Base-by-base conservation (phyloP, 768 basidiomycete species). In the Gautieria morchelliformis region DNA sequence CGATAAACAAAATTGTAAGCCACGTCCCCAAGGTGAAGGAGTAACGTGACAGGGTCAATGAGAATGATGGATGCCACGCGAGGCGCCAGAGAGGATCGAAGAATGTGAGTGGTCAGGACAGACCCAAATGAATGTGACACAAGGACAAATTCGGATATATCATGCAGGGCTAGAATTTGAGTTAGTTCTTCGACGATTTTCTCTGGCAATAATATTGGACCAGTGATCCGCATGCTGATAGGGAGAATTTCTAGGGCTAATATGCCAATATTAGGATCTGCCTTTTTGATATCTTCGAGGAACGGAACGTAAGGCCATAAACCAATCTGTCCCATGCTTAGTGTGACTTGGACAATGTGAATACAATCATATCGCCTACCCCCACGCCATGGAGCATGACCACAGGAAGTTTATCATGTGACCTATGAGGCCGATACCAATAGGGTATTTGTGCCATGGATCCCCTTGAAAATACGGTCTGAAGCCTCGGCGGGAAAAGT, bases 361-460 rank as follows among this genome's bases (percentile, higher is more conserved):
- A 41, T 37, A 33, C 24, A 41, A 8, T 33, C 14, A 39, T 14
- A 15, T 69, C 5, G 62, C 76, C 3, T 67, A 84, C 81, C 10
- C 84, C 85, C n/a, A 85, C 79, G 10, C 84, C 85, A 55, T 87
- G 84, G 1, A 87, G 62, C 63, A 86, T 84, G n/a, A 85, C 65
- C 10, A 87, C 67, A 0, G 84, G 82, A 9, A 70, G 68, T 59
- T 77, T 79, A 1, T 70, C 70, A 9, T 51, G 53, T 4, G 80
- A 77, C 35, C 67, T 71, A 58, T 84, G 82, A 37, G 77, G 75
- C 3, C 74, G 69, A 59, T 76, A 73, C 78, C 78, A 79, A 62
- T 76, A 80, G 1, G 73, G 69, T 10, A 79, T 47, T 1, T 71
- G 63, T 19, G 68, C 63, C 1, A 66, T 61, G 0, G 80, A 75